Conservation (phyloP, 306 rosid genomes). For the Carpinus viminea region DNA sequence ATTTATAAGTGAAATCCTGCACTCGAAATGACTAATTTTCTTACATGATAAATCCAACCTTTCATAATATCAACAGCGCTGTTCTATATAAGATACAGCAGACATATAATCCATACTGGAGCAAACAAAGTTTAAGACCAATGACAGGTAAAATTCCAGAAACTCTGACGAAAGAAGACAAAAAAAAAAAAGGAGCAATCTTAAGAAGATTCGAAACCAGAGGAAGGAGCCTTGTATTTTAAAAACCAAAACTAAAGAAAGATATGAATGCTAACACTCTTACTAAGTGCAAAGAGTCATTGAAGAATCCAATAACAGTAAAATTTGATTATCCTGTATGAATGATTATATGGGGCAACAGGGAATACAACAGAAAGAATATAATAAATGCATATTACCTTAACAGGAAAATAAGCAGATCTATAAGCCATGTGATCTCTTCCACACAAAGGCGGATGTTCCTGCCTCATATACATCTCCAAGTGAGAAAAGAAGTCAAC, state of each 20-base stretch:
- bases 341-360: neutral
- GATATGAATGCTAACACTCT: neutral
- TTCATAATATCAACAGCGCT: neutral
- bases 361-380: constrained; percentile 14
- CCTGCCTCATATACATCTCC: constrained; percentile 99
- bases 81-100: neutral
- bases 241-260: neutral
- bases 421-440: constrained; percentile 98
- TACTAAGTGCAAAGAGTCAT: neutral
- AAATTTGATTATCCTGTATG: neutral
- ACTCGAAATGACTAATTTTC: neutral
- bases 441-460: constrained; percentile 92
- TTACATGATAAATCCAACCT: neutral
- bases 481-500: constrained; percentile 96
- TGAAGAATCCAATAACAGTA: neutral
- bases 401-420: constrained; percentile 95
- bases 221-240: neutral
- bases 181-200: neutral
- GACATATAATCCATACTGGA: neutral
- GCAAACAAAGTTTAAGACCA: neutral
- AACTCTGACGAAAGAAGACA: neutral
- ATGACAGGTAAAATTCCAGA: neutral
- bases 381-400: constrained; percentile 48
- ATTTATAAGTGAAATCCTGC: neutral
- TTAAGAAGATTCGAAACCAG: neutral